phyloP scores from a whole-genome alignment of 441 rosid species.

The Mallotus repandus region DNA sequence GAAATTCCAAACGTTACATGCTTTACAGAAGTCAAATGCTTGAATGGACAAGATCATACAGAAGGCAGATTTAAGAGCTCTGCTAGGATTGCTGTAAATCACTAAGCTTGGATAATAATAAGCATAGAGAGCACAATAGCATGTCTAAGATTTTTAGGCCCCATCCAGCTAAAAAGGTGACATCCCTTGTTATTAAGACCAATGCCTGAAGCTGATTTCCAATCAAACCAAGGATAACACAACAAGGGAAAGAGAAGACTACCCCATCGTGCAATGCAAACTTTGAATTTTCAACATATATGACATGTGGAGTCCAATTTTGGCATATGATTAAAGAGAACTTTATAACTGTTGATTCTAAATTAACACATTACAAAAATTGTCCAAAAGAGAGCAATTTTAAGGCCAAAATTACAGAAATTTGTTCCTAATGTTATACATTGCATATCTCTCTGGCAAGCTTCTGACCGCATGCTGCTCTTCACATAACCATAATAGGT shows the following conservation, averaged over 20 bases:
- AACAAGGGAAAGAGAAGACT: background rate
- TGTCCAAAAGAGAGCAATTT: background rate
- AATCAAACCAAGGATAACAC: no score
- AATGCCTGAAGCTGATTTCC: background rate
- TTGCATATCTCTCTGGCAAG: background rate
- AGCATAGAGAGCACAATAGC: background rate
- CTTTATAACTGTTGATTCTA: background rate
- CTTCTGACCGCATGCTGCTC: background rate
- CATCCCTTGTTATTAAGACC: background rate
- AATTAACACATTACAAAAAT: no score
- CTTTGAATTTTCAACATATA: background rate
- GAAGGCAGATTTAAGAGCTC: background rate
- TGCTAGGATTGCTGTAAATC: background rate
- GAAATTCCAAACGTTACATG: constrained; percentile 19
- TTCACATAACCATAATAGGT: background rate
- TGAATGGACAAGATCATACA: background rate
- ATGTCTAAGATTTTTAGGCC: background rate
- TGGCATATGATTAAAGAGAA: background rate
- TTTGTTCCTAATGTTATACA: background rate
- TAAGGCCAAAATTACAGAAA: background rate
- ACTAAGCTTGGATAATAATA: background rate
- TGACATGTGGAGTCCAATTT: background rate
- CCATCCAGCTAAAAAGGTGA: background rate
- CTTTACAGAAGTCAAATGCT: background rate
- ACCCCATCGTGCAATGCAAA: background rate